Evolutionary conservation across 495 filamentous ascomycete species (phyloP).

Genomic region (Sordaria brevicollis): DNA sequence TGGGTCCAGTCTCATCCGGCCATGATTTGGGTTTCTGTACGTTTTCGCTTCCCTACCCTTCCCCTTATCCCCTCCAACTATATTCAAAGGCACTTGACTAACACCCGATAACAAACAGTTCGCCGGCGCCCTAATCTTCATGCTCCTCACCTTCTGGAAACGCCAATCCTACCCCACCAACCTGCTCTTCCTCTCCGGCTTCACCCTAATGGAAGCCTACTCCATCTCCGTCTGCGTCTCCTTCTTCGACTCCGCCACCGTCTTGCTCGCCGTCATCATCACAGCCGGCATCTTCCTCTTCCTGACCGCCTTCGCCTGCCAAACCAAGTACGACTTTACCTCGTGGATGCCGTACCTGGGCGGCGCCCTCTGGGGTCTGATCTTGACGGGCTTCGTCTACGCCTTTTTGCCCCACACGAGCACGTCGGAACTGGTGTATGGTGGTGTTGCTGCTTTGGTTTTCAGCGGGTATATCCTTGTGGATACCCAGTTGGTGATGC

Average conservation of each 20-base stretch:
- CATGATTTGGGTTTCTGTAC: slow-evolving; percentile 71
- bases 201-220: slow-evolving; percentile 92
- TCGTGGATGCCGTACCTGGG: slow-evolving; percentile 93
- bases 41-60: slow-evolving; percentile 8
- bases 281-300: slow-evolving; percentile 90
- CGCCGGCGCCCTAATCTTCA: slow-evolving; percentile 68
- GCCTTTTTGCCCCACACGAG: slow-evolving; percentile 72
- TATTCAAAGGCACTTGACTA: too few species aligned
- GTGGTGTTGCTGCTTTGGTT: slow-evolving; percentile 67
- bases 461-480: slow-evolving; percentile 93
- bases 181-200: slow-evolving; percentile 80
- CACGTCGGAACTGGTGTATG: slow-evolving; percentile 74
- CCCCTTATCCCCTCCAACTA: slow-evolving; percentile 7
- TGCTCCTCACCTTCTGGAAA: slow-evolving; percentile 93
- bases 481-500: slow-evolving; percentile 90
- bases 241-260: slow-evolving; percentile 71
- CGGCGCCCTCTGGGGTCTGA: slow-evolving; percentile 75
- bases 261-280: slow-evolving; percentile 81
- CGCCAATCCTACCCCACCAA: slow-evolving; percentile 94
- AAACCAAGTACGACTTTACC: slow-evolving; percentile 97
- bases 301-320: slow-evolving; percentile 89
- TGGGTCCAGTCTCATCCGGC: slow-evolving; percentile 83
- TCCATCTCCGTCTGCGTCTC: slow-evolving; percentile 82
- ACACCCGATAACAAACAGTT: slow-evolving; percentile 29
- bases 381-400: slow-evolving; percentile 86